A percentile compares a stretch with the other conserved stretches of the same genome.
Evolutionary conservation across 306 rosid species (phyloP).

Genomic region (Alnus glutinosa): DNA sequence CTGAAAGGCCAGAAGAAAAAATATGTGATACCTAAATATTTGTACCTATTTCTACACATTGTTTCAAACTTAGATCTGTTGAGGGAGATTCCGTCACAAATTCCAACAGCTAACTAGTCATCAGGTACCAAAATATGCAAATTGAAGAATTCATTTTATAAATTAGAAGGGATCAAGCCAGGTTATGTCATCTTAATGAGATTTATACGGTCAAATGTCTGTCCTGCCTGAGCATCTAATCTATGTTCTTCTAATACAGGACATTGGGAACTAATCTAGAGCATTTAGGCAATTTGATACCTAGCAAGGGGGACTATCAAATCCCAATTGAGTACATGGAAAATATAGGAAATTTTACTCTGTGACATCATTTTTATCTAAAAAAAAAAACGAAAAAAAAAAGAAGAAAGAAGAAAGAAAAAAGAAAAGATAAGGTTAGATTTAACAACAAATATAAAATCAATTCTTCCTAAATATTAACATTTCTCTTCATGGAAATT

Average conservation of each 20-base stretch:
- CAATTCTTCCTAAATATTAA: background rate
- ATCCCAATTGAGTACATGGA: background rate
- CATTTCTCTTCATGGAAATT: background rate
- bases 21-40: background rate
- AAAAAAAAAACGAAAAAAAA: background rate
- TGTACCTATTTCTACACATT: background rate
- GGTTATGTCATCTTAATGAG: background rate
- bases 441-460: background rate
- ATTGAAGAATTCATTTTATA: background rate
- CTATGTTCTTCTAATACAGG: background rate
- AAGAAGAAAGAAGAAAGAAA: too few relatives aligned
- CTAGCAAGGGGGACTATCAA: background rate
- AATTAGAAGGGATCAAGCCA: background rate
- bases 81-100: background rate
- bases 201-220: background rate
- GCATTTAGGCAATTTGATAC: background rate
- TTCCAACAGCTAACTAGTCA: background rate
- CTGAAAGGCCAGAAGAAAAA: too few relatives aligned
- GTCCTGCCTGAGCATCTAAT: background rate
- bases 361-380: background rate
- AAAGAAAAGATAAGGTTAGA: background rate
- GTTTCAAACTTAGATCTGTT: background rate
- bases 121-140: background rate
- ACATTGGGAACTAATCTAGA: background rate
- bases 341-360: too few relatives aligned